phyloP scores from a whole-genome alignment of 208 protist species.

The Crithidia expoeki region DNA sequence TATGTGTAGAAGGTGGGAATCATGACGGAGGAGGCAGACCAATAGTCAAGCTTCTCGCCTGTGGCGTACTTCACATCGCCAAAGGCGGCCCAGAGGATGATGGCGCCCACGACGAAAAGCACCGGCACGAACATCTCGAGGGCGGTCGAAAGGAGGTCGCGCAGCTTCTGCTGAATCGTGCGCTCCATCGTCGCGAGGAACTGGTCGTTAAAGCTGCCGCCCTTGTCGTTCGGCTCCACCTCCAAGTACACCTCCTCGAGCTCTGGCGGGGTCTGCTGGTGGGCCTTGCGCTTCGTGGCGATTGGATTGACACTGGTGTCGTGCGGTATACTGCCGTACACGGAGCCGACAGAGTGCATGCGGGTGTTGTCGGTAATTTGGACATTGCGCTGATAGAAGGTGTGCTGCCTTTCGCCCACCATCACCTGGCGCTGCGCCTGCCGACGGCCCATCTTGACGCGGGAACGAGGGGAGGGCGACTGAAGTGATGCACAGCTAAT shows the following conservation, averaged over 20 bases:
- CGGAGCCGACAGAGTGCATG: constrained; percentile 26
- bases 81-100: constrained; percentile 55
- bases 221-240: constrained; percentile 43
- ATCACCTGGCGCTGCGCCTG: constrained; percentile 9
- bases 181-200: constrained; percentile 51
- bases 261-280: background rate
- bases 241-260: constrained; percentile 20
- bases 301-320: background rate
- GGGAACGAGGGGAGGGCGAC: background rate
- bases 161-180: constrained; percentile 44
- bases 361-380: constrained; percentile 21
- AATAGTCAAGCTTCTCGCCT: constrained; percentile 18
- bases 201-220: constrained; percentile 44
- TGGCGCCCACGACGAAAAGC: constrained; percentile 48
- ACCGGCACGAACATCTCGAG: constrained; percentile 57
- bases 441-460: constrained; percentile 33
- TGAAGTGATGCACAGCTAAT: too few relatives aligned
- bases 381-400: constrained; percentile 22
- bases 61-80: constrained; percentile 27
- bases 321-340: background rate
- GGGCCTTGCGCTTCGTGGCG: constrained; percentile 1
- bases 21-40: background rate
- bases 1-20: constrained; percentile 26
- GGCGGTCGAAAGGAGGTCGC: constrained; percentile 26
- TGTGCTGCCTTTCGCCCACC: background rate